Conservation (phyloP, 2,329 filamentous ascomycete genomes). For the Purpureocillium takamizusanense region DNA sequence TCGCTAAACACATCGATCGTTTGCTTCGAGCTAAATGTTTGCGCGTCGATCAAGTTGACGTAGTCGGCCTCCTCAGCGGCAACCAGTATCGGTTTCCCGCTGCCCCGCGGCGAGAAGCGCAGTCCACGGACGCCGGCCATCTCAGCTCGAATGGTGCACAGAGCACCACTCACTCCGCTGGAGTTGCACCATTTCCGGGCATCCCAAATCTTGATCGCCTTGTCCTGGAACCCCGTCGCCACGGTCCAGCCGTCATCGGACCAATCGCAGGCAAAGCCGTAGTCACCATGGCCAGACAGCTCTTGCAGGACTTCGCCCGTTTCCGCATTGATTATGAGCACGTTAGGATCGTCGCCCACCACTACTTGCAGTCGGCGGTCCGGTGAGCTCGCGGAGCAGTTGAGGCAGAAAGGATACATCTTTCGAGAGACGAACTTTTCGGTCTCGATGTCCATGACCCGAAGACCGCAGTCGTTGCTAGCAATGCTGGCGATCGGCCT, state of each 20-base stretch:
- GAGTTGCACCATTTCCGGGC: conserved; percentile 57
- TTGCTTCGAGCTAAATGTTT: conserved; percentile 56
- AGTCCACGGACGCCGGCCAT: conserved; percentile 62
- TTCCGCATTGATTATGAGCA: conserved; percentile 61
- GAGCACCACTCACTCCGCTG: conserved; percentile 34
- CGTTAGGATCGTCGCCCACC: conserved; percentile 59
- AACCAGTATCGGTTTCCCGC: conserved; percentile 57
- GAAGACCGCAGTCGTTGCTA: conserved; percentile 52
- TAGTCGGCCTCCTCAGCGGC: conserved; percentile 70
- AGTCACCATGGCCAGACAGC: conserved; percentile 58
- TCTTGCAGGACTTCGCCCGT: conserved; percentile 48
- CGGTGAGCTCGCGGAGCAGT: conserved; percentile 64
- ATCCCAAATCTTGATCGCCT: conserved; percentile 66
- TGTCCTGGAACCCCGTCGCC: conserved; percentile 71
- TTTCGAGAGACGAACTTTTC: conserved; percentile 47
- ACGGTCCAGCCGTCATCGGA: conserved; percentile 67
- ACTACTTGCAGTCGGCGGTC: conserved; percentile 63
- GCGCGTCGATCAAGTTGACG: conserved; percentile 61
- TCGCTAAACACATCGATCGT: conserved; percentile 68
- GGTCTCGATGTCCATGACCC: conserved; percentile 48
- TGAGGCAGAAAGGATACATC: conserved; percentile 53
- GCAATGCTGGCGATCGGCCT: conserved; percentile 49
- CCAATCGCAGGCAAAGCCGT: conserved; percentile 72
- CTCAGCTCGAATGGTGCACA: conserved; percentile 50
- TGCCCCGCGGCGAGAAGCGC: conserved; percentile 63